Percentiles rank a stretch among this genome's conserved stretches.
phyloP scores from a whole-genome alignment of 805 yeast genomes.

The Pichia manshurica region DNA sequence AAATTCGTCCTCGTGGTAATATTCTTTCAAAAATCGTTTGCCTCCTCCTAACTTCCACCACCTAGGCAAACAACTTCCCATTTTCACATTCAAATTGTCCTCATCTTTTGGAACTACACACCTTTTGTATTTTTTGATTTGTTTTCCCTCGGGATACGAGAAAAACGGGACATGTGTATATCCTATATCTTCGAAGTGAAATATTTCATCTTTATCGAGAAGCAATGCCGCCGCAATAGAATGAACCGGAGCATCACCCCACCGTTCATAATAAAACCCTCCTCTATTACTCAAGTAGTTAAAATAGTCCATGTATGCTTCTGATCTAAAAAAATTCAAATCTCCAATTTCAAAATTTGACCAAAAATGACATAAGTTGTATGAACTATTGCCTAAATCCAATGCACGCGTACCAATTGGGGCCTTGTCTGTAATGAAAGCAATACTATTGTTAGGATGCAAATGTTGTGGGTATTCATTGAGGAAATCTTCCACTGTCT shows the following conservation, averaged over 20 bases:
- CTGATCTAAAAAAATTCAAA: conserved; percentile 62
- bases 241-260: conserved; percentile 97
- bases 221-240: conserved; percentile 60
- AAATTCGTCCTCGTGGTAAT: conserved; percentile 28
- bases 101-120: conserved; percentile 45
- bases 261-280: conserved; percentile 80
- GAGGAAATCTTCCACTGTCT: conserved; percentile 59
- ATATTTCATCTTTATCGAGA: conserved; percentile 53
- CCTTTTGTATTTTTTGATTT: conserved; percentile 45
- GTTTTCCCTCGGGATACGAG: conserved; percentile 52
- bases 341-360: conserved; percentile 77
- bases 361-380: conserved; percentile 85
- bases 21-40: conserved; percentile 47
- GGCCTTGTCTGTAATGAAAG: conserved; percentile 49
- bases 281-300: conserved; percentile 59
- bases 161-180: conserved; percentile 68
- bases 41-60: conserved; percentile 77
- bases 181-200: conserved; percentile 79
- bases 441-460: conserved; percentile 59
- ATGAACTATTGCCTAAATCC: conserved; percentile 33
- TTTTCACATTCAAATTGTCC: conserved; percentile 34
- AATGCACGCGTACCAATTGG: conserved; percentile 40
- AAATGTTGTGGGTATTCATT: conserved; percentile 52
- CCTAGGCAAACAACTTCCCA: conserved; percentile 58
- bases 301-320: conserved; percentile 57